These are phyloP conservation scores for Rhytidhysteron rufulum DNA, from an alignment of 2,329 filamentous ascomycete genomes.

Conservation along the genomic window DNA sequence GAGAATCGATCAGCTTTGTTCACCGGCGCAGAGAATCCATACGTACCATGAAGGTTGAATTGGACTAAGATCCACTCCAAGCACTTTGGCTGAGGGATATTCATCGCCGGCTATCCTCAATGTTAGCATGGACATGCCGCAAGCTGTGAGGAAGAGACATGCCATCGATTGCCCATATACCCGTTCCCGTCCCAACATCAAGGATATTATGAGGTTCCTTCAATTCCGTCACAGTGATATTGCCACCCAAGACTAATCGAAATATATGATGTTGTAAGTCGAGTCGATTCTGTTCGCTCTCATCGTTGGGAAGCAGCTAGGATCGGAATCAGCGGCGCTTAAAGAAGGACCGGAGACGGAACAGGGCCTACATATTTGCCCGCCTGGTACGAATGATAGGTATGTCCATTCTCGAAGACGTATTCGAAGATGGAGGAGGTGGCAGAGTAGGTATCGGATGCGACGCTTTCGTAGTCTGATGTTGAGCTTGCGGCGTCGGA, in stretches of 20 bases:
- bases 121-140: not conserved
- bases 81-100: slow-evolving; percentile 17
- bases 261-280: slow-evolving; percentile 4
- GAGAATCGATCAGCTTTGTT: slow-evolving; percentile 5
- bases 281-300: slow-evolving; percentile 2
- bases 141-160: not conserved
- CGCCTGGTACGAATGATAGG: not conserved
- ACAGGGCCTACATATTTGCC: not conserved
- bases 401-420: not conserved
- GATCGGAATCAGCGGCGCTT: not conserved
- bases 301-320: slow-evolving; percentile 1
- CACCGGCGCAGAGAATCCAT: not conserved
- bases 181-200: slow-evolving; percentile 14
- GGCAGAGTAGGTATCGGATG: not conserved
- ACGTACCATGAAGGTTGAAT: slow-evolving; percentile 22
- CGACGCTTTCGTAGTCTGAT: slow-evolving; percentile 5
- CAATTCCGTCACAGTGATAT: not conserved
- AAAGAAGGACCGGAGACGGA: not conserved
- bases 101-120: slow-evolving; percentile 15
- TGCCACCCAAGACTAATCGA: not conserved
- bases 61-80: slow-evolving; percentile 26
- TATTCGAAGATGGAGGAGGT: slow-evolving; percentile 2
- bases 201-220: not conserved
- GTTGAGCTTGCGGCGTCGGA: not conserved
- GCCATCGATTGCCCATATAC: slow-evolving; percentile 12